These are phyloP conservation scores for Parietichytrium sp. DNA, from an alignment of 108 stramenopile genomes.

Conservation along the genomic window DNA sequence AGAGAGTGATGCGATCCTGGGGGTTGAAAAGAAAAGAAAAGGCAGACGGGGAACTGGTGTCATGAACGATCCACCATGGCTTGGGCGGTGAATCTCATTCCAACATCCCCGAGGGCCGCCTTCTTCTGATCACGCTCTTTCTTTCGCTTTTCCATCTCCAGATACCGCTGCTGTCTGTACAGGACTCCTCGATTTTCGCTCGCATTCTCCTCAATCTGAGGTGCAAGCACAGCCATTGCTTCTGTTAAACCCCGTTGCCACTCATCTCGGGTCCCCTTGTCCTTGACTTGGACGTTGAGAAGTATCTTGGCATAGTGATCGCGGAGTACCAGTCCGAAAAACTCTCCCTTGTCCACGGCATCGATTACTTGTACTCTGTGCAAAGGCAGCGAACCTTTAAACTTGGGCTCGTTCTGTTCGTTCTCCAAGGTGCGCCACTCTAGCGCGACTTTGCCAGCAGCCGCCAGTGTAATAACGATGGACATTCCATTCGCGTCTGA, in stretches of 20 bases:
- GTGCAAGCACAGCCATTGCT: background rate
- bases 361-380: background rate
- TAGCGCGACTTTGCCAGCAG: background rate
- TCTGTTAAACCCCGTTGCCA: slow-evolving; percentile 16
- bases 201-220: background rate
- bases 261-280: background rate
- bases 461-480: background rate
- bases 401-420: background rate
- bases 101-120: background rate
- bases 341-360: background rate
- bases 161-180: slow-evolving; percentile 29
- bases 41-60: too few species aligned
- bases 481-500: background rate
- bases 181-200: background rate
- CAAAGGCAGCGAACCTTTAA: background rate
- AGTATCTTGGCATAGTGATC: slow-evolving; percentile 20
- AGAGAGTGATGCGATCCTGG: too few species aligned
- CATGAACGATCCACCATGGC: slow-evolving; percentile 9
- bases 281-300: background rate
- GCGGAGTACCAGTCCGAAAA: background rate
- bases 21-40: too few species aligned
- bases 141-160: slow-evolving; percentile 16
- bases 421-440: slow-evolving; percentile 5
- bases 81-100: slow-evolving; percentile 27
- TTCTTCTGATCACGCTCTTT: slow-evolving; percentile 12